phyloP scores from a whole-genome alignment of 192 early-diverging fungal species.

The Umbelopsis vinacea region DNA sequence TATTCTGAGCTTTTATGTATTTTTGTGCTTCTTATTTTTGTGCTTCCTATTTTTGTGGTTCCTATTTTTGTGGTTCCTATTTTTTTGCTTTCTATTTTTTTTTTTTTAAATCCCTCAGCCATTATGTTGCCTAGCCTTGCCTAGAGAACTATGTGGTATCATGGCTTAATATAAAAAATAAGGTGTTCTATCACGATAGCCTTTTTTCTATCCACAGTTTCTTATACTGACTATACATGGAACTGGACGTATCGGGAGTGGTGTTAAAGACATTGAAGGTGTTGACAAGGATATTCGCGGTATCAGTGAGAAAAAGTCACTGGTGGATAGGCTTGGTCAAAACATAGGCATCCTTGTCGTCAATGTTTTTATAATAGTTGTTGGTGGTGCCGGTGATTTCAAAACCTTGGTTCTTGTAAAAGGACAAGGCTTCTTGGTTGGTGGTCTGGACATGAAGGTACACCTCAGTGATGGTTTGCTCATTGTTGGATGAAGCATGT shows the following conservation, averaged over 20 bases:
- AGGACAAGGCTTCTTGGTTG: slow-evolving; percentile 79
- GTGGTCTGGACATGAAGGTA: slow-evolving; percentile 86
- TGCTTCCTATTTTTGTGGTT: too few relatives aligned
- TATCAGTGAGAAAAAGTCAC: slow-evolving; percentile 17
- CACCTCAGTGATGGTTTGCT: slow-evolving; percentile 56
- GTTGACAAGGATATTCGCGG: not conserved
- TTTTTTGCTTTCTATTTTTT: too few relatives aligned
- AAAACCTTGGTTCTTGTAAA: slow-evolving; percentile 86
- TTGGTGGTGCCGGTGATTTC: slow-evolving; percentile 54
- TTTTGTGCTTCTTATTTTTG: too few relatives aligned
- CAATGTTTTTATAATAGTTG: slow-evolving; percentile 85
- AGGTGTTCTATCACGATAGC: not conserved
- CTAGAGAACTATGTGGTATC: not conserved
- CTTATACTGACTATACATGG: slow-evolving; percentile 15
- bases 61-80: too few relatives aligned
- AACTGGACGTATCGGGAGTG: not conserved
- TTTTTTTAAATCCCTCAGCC: too few relatives aligned
- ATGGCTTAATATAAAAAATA: not conserved
- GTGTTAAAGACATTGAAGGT: slow-evolving; percentile 7
- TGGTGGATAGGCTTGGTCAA: not conserved
- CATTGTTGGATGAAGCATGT: slow-evolving; percentile 37
- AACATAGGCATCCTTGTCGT: slow-evolving; percentile 81
- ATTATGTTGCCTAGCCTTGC: too few relatives aligned
- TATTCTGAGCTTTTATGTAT: too few relatives aligned
- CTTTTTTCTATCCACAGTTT: slow-evolving; percentile 20